These are phyloP conservation scores for Thermochaetoides thermophila DNA, from an alignment of 495 filamentous ascomycete genomes.

Conservation along the genomic window DNA sequence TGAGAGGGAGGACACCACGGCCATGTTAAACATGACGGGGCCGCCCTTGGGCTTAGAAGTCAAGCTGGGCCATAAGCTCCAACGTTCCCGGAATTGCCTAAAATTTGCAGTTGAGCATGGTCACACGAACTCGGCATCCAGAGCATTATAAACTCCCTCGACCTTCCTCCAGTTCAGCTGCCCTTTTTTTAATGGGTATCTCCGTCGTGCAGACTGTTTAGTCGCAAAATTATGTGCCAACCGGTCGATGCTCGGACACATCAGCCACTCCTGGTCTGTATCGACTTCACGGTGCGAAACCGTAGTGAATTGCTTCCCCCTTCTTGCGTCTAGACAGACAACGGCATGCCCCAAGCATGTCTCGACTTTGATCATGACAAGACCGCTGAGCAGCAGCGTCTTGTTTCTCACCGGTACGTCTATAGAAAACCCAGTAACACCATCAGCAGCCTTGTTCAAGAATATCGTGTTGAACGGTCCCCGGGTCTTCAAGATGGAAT, in stretches of 20 bases:
- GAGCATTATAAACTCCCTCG: neutral
- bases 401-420: constrained; percentile 13
- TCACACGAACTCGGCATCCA: neutral
- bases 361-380: constrained; percentile 16
- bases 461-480: constrained; percentile 19
- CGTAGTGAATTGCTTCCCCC: neutral
- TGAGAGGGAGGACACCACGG: too few species aligned
- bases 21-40: too few species aligned
- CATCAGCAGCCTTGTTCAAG: constrained; percentile 5
- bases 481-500: constrained; percentile 9
- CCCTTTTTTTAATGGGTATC: neutral
- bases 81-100: too few species aligned
- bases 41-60: too few species aligned
- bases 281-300: neutral
- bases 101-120: too few species aligned
- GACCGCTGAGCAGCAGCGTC: constrained; percentile 14
- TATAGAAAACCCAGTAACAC: constrained; percentile 22
- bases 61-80: too few species aligned
- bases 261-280: neutral
- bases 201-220: neutral
- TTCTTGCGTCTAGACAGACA: neutral
- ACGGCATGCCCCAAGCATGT: neutral
- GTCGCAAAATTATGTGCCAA: neutral
- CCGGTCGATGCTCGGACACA: neutral
- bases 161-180: neutral